Conservation (phyloP, 2,329 filamentous ascomycete genomes). For the Elsinoe perseae region DNA sequence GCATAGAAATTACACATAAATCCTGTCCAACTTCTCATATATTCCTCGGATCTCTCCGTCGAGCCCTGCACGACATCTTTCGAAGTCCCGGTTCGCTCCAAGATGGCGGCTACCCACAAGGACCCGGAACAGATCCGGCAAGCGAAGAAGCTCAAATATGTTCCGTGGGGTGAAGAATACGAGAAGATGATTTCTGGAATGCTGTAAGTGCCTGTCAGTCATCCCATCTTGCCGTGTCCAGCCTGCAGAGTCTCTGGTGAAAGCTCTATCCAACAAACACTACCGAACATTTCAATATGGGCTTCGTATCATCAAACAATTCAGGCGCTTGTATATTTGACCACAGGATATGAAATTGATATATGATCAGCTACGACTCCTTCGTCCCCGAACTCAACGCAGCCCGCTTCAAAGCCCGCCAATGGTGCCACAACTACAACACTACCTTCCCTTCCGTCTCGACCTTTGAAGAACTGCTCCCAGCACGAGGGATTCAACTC, state of each 20-base stretch:
- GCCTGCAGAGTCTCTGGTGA: too few species aligned
- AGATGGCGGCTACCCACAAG: conserved; percentile 15
- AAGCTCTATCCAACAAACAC: too few species aligned
- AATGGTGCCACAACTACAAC: conserved; percentile 53
- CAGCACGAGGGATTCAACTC: conserved; percentile 25
- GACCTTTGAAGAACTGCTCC: conserved; percentile 26
- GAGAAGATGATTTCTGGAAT: conserved; percentile 59
- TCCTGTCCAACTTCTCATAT: too few species aligned
- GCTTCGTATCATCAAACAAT: too few species aligned
- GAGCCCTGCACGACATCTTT: too few species aligned
- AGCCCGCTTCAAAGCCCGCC: conserved; percentile 48
- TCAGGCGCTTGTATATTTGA: background rate
- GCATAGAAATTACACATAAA: too few species aligned
- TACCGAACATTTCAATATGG: too few species aligned
- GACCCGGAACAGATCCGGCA: conserved; percentile 13
- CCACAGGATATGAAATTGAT: background rate
- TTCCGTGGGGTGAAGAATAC: conserved; percentile 54
- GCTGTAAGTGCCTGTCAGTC: conserved; percentile 37
- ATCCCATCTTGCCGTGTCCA: background rate
- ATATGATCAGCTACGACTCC: conserved; percentile 48
- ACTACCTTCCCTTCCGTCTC: conserved; percentile 40
- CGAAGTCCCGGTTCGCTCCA: too few species aligned
- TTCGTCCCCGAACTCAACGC: conserved; percentile 42
- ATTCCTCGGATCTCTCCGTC: too few species aligned
- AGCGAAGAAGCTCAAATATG: conserved; percentile 43